These are phyloP conservation scores for Blastomyces gilchristii DNA, from an alignment of 2,329 filamentous ascomycete species.

Conservation along the genomic window DNA sequence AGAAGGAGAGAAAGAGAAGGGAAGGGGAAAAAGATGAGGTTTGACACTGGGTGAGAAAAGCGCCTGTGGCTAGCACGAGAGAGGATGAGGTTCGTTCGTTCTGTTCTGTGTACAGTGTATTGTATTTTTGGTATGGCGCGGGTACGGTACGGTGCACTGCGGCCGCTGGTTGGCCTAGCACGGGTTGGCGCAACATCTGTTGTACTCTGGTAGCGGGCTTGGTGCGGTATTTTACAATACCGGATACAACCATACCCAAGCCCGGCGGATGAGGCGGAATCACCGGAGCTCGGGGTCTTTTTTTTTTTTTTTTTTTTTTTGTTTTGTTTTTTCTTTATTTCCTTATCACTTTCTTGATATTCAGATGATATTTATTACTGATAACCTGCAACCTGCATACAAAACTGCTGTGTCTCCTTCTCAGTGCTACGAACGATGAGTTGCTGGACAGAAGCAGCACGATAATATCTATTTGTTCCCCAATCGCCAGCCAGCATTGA, in stretches of 20 bases:
- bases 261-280: conserved; percentile 5
- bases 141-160: neutral
- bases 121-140: neutral
- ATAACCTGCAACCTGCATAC: neutral
- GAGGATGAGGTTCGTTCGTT: conserved; percentile 5
- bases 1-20: conserved; percentile 12
- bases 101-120: neutral
- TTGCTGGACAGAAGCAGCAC: neutral
- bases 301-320: no score
- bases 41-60: conserved; percentile 10
- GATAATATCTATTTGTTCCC: neutral
- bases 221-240: neutral
- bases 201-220: neutral
- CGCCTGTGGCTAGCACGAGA: conserved; percentile 11
- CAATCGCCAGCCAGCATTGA: neutral
- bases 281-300: neutral
- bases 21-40: conserved; percentile 13
- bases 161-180: neutral
- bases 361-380: neutral
- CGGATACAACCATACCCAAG: neutral
- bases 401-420: neutral
- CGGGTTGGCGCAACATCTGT: no score
- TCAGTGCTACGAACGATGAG: neutral
- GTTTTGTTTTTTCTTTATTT: neutral
- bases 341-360: neutral